A percentile compares a stretch with the other conserved stretches of the same genome.
Evolutionary conservation across 2,329 filamentous ascomycete species (phyloP).

Genomic region (Penicillium olsonii): DNA sequence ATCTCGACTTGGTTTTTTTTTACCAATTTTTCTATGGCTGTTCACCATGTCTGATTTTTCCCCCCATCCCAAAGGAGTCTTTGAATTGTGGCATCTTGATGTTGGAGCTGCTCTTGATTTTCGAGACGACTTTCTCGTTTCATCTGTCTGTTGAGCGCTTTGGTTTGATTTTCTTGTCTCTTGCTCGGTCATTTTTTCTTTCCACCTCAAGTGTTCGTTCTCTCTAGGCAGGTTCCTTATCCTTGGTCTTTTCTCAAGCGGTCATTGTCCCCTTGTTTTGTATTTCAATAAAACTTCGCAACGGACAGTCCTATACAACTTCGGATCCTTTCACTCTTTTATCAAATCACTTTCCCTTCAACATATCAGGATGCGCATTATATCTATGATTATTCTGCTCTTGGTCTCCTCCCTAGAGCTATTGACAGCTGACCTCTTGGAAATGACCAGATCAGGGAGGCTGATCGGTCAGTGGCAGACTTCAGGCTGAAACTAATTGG

Average conservation of each 20-base stretch:
- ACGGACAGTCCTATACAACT: constrained; percentile 18
- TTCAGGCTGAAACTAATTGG: too few relatives aligned
- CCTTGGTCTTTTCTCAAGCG: constrained; percentile 21
- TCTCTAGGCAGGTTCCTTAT: constrained; percentile 34
- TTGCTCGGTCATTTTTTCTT: constrained; percentile 23
- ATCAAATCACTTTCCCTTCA: too few relatives aligned
- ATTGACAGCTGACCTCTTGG: too few relatives aligned
- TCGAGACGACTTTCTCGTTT: constrained; percentile 17
- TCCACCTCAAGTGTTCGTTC: constrained; percentile 30
- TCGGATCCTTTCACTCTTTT: background rate
- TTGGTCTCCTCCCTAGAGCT: too few relatives aligned
- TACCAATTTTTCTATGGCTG: constrained; percentile 14
- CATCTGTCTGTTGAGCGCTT: constrained; percentile 31
- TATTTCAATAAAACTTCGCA: constrained; percentile 19
- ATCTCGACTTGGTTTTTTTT: constrained; percentile 22
- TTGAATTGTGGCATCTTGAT: constrained; percentile 22
- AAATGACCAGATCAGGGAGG: too few relatives aligned
- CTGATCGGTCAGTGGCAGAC: too few relatives aligned
- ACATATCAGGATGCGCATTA: too few relatives aligned
- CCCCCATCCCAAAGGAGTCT: constrained; percentile 25
- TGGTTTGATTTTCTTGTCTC: constrained; percentile 27
- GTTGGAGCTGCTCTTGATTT: constrained; percentile 14
- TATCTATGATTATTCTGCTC: too few relatives aligned
- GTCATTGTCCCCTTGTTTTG: constrained; percentile 17
- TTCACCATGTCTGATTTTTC: constrained; percentile 20